These are phyloP conservation scores for Cercophora samala DNA, from an alignment of 495 filamentous ascomycete genomes.

Conservation along the genomic window DNA sequence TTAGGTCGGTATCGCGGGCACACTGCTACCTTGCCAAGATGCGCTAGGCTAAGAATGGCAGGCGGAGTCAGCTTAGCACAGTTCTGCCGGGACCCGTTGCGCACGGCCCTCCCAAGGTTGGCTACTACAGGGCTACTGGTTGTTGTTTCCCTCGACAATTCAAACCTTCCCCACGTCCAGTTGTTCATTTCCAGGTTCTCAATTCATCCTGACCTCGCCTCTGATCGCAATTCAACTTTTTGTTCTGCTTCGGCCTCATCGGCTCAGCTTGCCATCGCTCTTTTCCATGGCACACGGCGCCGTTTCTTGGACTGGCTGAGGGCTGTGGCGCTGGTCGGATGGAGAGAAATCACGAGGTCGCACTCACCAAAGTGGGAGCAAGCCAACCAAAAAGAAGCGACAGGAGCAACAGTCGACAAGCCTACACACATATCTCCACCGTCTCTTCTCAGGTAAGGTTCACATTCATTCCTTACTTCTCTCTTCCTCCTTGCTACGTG, in stretches of 20 bases:
- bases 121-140: background rate
- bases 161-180: slow-evolving; percentile 5
- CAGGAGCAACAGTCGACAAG: background rate
- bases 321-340: background rate
- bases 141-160: background rate
- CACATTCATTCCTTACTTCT: slow-evolving; percentile 9
- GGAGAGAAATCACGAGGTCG: background rate
- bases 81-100: background rate
- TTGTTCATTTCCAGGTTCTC: background rate
- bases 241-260: background rate
- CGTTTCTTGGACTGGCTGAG: background rate
- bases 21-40: background rate
- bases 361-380: background rate
- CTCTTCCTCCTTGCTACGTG: slow-evolving; percentile 18
- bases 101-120: too few species aligned
- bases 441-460: slow-evolving; percentile 14
- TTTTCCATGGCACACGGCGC: background rate
- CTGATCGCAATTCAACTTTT: background rate
- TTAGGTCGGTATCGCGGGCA: slow-evolving; percentile 24
- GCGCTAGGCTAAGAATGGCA: slow-evolving; percentile 16
- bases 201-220: background rate
- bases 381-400: background rate
- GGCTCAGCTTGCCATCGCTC: background rate
- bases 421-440: background rate
- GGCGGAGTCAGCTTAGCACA: slow-evolving; percentile 3